These are phyloP conservation scores for Ensete glaucum DNA, from an alignment of 176 grass and related monocot species.

Conservation along the genomic window DNA sequence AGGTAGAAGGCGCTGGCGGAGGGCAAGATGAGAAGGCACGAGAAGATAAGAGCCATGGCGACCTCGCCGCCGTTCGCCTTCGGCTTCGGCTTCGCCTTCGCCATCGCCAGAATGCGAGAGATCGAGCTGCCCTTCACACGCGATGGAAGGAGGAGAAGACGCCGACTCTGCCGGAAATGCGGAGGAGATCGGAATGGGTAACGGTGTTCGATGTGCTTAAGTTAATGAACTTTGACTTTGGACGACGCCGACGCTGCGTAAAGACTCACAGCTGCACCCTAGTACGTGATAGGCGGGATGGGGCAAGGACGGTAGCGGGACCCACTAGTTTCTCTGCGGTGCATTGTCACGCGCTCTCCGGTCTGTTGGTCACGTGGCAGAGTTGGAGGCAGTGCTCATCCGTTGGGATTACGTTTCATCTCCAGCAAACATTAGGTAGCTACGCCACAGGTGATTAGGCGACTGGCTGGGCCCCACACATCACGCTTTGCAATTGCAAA, in stretches of 20 bases:
- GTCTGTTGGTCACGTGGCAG: not conserved
- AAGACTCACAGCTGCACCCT: not conserved
- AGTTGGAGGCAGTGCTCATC: not conserved
- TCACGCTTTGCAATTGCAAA: no score
- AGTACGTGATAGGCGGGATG: not conserved
- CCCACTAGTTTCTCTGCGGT: not conserved
- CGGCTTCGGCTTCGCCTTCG: slow-evolving; percentile 17
- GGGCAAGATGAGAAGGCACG: not conserved
- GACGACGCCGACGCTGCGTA: not conserved
- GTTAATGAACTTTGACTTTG: not conserved
- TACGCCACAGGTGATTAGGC: no score
- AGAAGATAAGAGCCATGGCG: not conserved
- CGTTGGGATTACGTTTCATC: not conserved
- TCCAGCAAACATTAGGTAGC: no score
- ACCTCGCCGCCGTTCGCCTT: slow-evolving; percentile 7
- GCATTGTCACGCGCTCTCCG: not conserved
- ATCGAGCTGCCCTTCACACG: not conserved
- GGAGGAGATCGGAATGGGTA: not conserved
- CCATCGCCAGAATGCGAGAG: not conserved
- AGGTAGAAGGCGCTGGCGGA: slow-evolving; percentile 63
- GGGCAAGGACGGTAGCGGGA: not conserved
- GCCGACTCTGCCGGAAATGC: not conserved
- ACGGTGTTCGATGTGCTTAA: not conserved
- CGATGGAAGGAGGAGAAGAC: not conserved
- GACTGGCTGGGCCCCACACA: no score